Base-by-base conservation (phyloP, 768 basidiomycete genomes). In the Psilocybe cyanescens region DNA sequence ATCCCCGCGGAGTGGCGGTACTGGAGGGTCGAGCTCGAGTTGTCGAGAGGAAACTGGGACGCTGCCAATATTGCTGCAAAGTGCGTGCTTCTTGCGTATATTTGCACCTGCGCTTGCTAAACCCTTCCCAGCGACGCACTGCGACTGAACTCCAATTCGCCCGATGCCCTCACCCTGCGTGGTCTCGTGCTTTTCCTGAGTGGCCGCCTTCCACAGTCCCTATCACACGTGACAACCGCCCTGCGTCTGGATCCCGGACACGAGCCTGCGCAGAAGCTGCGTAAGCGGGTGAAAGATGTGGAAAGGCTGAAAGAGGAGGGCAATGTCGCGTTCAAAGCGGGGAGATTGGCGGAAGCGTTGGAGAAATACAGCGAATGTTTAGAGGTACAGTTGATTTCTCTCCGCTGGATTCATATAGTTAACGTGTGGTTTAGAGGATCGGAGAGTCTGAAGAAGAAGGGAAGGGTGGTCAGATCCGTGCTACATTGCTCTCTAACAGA, bases 241-340 rank as follows among this genome's bases (percentile, higher is more conserved):
- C 81, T 96, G 6, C 83, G 90, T 24, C 76, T 88, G 33, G 94
- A 95, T 71, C 94, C 94, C 0, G 89, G 88, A 12, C 85, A 91
- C 67, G 86, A 86, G 60, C 78, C 78, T 5, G 92, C 93, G 0
- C 84, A 86, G 61, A 83, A 82, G 47, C 75, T 95, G 56, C 83
- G 94, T 46, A 90, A 87, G 71, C 85, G 91, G 5, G 82, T 92
- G n/a, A 91, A 89, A 66, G 90, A 91, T 35, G 86, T 96, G 16
- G 94, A 96, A 62, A 79, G 86, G 59, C 71, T 90, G 46, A 95
- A 95, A 69, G 94, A 95, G 64, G 93, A 93, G 63, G 94, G 94
- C 0, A 95, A 96, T 65, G 68, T 73, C 1, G 81, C 85, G 1
- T 96, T 95, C 76, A 94, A 94, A 74, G 58, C 68, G 0, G 81